Percentiles rank a stretch among this genome's conserved stretches.
Evolutionary conservation across 495 filamentous ascomycete genomes (phyloP).

Genomic region (Aspergillus cavernicola): DNA sequence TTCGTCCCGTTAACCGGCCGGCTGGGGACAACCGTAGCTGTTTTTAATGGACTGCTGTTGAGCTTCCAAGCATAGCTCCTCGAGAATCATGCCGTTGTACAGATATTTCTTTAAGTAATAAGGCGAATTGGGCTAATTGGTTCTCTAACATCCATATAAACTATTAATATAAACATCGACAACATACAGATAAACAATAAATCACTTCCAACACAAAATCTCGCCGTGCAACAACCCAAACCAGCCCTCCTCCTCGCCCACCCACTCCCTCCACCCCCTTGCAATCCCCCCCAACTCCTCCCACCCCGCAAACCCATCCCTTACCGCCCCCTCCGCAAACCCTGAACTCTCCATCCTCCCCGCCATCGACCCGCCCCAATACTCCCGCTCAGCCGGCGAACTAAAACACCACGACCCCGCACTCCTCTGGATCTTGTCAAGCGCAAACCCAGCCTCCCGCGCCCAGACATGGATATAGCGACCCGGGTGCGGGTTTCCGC

Average conservation of each 20-base stretch:
- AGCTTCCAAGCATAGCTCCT: no score
- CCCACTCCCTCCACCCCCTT: conserved; percentile 42
- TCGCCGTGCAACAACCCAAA: conserved; percentile 51
- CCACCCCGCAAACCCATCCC: conserved; percentile 33
- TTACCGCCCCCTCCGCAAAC: conserved; percentile 34
- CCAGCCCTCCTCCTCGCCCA: conserved; percentile 47
- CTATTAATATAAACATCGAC: no score
- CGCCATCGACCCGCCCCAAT: conserved; percentile 49
- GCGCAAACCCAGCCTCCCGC: conserved; percentile 41
- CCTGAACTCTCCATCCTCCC: conserved; percentile 35
- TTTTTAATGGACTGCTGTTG: no score
- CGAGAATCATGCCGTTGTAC: no score
- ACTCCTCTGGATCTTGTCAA: conserved; percentile 30
- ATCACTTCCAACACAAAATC: conserved; percentile 46
- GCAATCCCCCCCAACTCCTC: conserved; percentile 40
- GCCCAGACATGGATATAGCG: conserved; percentile 47
- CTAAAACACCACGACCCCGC: conserved; percentile 48
- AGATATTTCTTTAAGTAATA: no score
- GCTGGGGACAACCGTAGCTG: no score
- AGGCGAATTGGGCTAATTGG: no score
- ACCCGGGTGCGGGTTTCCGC: conserved; percentile 47
- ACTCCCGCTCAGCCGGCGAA: conserved; percentile 35
- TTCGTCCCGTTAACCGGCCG: no score
- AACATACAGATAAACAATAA: no score
- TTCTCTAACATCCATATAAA: no score